These are phyloP conservation scores for Vitis amurensis DNA, from an alignment of 164 flowering plant species.

Conservation along the genomic window DNA sequence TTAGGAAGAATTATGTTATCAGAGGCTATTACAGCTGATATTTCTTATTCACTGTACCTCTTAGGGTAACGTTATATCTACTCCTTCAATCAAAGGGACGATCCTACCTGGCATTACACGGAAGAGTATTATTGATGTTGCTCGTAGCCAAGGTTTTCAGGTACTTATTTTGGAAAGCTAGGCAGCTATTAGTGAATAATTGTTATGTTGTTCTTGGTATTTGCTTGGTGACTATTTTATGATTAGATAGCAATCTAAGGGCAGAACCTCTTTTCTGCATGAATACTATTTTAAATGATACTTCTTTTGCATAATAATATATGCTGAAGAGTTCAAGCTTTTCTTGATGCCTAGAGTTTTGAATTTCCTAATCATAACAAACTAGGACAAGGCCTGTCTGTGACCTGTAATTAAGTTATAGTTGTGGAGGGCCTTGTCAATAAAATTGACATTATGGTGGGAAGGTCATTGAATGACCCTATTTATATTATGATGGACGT, in stretches of 20 bases:
- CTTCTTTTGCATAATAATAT: background rate
- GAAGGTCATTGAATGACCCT: too few relatives aligned
- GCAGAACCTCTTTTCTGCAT: too few relatives aligned
- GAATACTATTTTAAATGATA: too few relatives aligned
- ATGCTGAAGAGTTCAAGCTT: too few relatives aligned
- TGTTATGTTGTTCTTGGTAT: background rate
- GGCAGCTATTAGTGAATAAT: background rate
- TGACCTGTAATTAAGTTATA: too few relatives aligned
- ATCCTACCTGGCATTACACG: constrained; percentile 95
- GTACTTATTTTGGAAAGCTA: constrained; percentile 23
- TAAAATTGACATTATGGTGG: too few relatives aligned
- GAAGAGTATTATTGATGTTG: constrained; percentile 95
- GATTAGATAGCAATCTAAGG: background rate
- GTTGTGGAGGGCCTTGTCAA: too few relatives aligned
- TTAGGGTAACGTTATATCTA: constrained; percentile 67
- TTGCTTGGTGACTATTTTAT: background rate
- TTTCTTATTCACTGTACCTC: constrained; percentile 5
- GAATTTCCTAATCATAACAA: too few relatives aligned
- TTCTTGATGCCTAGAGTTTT: too few relatives aligned
- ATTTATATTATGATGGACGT: too few relatives aligned
- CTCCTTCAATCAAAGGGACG: constrained; percentile 89
- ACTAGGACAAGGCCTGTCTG: too few relatives aligned
- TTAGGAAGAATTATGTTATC: background rate
- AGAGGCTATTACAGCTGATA: background rate
- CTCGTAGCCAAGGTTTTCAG: constrained; percentile 76